phyloP scores from a whole-genome alignment of 169 alveolate species.

The Perkinsus olseni region DNA sequence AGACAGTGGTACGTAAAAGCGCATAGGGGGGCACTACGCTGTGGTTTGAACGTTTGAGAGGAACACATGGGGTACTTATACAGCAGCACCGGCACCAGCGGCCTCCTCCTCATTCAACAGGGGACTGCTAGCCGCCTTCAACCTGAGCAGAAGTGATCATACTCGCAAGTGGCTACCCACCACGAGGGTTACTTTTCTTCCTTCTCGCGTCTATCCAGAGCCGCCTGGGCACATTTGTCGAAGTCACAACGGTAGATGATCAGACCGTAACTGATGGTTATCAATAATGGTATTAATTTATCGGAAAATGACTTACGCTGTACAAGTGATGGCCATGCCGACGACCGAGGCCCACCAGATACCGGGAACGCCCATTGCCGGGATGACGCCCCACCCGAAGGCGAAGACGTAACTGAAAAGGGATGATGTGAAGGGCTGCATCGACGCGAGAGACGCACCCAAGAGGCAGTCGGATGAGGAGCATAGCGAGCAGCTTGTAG shows the following conservation, averaged over 20 bases:
- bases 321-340: background rate
- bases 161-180: background rate
- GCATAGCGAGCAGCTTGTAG: background rate
- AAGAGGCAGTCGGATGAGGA: background rate
- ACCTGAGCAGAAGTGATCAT: background rate
- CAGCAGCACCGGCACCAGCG: background rate
- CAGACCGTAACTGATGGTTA: background rate
- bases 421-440: background rate
- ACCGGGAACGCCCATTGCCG: background rate
- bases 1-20: background rate
- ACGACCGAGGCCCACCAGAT: background rate
- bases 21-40: background rate
- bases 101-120: background rate
- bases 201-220: background rate
- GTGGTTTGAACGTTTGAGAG: background rate
- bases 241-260: background rate
- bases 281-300: background rate
- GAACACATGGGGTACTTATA: background rate
- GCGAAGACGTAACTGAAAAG: background rate
- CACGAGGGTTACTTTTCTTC: background rate
- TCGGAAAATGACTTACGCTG: background rate
- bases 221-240: background rate
- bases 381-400: background rate
- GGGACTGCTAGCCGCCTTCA: background rate
- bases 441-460: background rate